phyloP scores from a whole-genome alignment of 139 green algal genomes.

The Chlorella sp. region DNA sequence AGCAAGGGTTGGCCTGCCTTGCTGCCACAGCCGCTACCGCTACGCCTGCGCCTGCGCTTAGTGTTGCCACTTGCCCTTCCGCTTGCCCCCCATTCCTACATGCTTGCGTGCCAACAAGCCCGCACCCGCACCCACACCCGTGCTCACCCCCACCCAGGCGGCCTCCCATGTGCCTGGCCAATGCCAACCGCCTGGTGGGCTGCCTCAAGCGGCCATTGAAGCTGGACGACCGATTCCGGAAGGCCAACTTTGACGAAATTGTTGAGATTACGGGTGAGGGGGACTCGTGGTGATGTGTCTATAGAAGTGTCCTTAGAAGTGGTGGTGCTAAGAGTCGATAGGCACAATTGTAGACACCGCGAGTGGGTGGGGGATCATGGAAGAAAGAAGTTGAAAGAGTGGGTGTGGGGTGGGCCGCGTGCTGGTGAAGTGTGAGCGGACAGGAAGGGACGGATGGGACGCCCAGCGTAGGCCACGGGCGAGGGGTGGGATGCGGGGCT shows the following conservation, averaged over 20 bases:
- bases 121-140: neutral
- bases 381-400: no score
- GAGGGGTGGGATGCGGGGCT: neutral
- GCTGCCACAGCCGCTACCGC: neutral
- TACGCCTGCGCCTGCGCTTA: no score
- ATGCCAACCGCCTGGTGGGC: conserved; percentile 29
- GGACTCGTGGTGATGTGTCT: neutral
- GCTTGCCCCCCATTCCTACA: neutral
- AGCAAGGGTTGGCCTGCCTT: neutral
- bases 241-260: conserved; percentile 51
- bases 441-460: neutral
- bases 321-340: no score
- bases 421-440: neutral
- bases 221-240: conserved; percentile 37
- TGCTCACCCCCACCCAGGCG: neutral
- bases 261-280: conserved; percentile 41
- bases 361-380: no score
- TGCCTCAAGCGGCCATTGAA: conserved; percentile 26
- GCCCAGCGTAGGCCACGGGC: no score
- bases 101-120: no score
- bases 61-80: neutral
- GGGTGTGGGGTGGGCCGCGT: no score
- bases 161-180: conserved; percentile 27
- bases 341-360: neutral
- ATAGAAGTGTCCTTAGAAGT: neutral